These are phyloP conservation scores for Ambrosia hybrid DNA, from an alignment of 140 eudicot genomes.

Conservation along the genomic window DNA sequence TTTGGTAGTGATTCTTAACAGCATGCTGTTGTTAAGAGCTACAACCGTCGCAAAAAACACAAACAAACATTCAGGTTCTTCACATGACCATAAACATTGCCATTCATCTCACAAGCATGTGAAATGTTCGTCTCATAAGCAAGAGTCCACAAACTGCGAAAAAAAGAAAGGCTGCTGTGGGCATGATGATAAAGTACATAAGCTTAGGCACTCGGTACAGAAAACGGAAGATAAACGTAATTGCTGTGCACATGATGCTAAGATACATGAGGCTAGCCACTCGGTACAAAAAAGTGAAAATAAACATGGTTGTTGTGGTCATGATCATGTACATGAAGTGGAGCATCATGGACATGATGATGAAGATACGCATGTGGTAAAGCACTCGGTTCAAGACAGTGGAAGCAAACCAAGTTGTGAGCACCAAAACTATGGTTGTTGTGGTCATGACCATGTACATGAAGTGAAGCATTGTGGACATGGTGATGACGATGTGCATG, in stretches of 20 bases:
- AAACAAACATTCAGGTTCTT: conserved; percentile 19
- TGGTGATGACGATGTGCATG: conserved; percentile 4
- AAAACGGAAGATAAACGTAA: conserved; percentile 6
- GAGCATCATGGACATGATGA: neutral
- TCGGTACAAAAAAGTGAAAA: conserved; percentile 6
- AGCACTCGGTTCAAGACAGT: neutral
- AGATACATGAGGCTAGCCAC: neutral
- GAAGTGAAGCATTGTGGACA: conserved; percentile 12
- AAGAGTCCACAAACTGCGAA: neutral
- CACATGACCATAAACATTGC: conserved; percentile 36
- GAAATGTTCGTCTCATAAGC: conserved; percentile 13
- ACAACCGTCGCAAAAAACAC: conserved; percentile 1
- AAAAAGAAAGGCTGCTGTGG: conserved; percentile 32
- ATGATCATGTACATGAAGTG: neutral
- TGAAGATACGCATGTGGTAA: conserved; percentile 8
- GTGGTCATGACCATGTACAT: conserved; percentile 13
- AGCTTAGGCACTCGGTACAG: neutral
- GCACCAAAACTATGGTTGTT: neutral
- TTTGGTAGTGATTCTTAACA: conserved; percentile 77
- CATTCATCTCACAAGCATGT: conserved; percentile 35
- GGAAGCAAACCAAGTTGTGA: conserved; percentile 7
- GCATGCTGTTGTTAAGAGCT: conserved; percentile 70
- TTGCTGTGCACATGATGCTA: conserved; percentile 23
- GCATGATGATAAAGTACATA: conserved; percentile 15
- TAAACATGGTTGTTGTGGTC: conserved; percentile 8